Evolutionary conservation across 768 basidiomycete genomes (phyloP), one percentile per base, ranked within the genome.

Genomic region (Tephrocybe sp.): DNA sequence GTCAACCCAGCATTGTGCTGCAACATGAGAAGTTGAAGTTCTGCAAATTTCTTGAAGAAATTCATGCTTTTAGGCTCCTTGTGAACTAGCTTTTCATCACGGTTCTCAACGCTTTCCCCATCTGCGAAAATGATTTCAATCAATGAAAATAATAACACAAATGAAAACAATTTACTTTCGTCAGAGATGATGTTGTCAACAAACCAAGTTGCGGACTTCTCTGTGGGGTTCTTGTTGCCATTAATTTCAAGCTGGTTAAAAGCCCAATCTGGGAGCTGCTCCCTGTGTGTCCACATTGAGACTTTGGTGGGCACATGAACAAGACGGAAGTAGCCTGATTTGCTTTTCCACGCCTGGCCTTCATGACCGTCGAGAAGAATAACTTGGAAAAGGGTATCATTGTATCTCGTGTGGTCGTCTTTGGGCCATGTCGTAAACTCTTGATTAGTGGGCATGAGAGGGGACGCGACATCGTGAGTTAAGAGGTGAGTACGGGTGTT

Each of bases 1-100:
- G 93, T 96, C 55, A 99, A 76, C 18, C 94, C 97, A n/a, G 97
- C 95, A 61, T 99, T 99, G 74, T 99, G 97, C 64, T 97, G 93
- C 56, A 98, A 71, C 96, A 98, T 98, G 48, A 96, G 73, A 36
- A 96, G 70, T 62, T 99, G 97, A 26, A 98, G 74, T 67, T 99
- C 96, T 24, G 75, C 82, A 60, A 95, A 98, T 70, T 99, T 98
- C 66, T 77, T 87, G 78, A 99, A 90, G 72, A 99, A 99, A 66
- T 84, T 89, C 75, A 93, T 79, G 44, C 72, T 75, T 71, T 90
- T 94, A 16, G 91, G 87, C 47, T 80, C 72, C 64, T 89, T 93
- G 11, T 72, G 60, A 19, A 78, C 77, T 12, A 67, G 66, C 25
- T 76, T 69, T 47, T 69, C 76, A 21, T 72, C 74, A n/a, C 83